Evolutionary conservation across 371 early-diverging fungal genomes (phyloP).

Genomic region (Encephalitozoon hellem): DNA sequence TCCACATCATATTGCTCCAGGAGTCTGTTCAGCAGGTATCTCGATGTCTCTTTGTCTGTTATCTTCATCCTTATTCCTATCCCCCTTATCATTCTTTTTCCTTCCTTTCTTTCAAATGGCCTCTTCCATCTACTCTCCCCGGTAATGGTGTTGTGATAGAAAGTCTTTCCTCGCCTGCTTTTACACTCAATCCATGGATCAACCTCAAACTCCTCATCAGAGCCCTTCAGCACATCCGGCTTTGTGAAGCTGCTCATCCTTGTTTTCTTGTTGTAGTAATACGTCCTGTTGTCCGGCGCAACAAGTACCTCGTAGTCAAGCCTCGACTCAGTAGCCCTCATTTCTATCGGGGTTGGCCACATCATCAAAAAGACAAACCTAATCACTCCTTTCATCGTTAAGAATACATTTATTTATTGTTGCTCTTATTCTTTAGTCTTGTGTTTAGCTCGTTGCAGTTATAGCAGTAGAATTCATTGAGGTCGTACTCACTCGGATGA

Average conservation of each 20-base stretch:
- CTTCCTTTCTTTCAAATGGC: neutral
- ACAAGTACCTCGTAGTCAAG: neutral
- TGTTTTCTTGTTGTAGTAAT: constrained; percentile 3
- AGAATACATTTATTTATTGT: neutral
- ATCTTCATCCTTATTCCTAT: neutral
- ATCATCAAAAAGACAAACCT: neutral
- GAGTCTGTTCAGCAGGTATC: neutral
- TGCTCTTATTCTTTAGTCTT: constrained; percentile 6
- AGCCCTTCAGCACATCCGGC: neutral
- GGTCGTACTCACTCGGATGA: constrained; percentile 69
- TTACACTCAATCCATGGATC: constrained; percentile 6
- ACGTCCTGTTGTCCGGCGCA: neutral
- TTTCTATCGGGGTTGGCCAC: neutral
- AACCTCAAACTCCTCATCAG: neutral
- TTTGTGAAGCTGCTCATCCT: neutral
- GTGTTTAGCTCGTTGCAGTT: constrained; percentile 39
- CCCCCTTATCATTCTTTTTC: neutral
- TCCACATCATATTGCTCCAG: neutral
- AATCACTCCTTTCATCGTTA: neutral
- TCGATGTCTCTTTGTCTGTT: neutral
- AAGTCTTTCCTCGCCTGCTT: neutral
- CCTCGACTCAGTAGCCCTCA: neutral
- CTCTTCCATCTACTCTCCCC: neutral
- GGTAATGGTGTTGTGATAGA: neutral
- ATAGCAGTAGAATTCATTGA: constrained; percentile 61